Base-by-base conservation (phyloP, 768 basidiomycete genomes). In the Jaapia argillacea region DNA sequence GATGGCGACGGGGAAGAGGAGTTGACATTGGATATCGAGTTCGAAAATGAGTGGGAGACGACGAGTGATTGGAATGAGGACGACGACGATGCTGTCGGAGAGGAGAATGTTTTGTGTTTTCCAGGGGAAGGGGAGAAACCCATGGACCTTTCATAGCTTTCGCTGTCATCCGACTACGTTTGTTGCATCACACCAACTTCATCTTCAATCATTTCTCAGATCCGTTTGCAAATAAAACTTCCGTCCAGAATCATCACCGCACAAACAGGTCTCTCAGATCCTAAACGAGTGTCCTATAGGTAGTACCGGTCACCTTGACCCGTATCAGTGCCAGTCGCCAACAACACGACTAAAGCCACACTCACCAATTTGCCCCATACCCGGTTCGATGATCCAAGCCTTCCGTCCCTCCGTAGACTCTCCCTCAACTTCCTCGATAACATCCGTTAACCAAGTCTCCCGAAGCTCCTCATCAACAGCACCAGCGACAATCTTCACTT, bases 1-100 rank as follows among this genome's bases (percentile, higher is more conserved):
- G 57, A 70, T 2, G 64, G 57, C 12, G 72, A 74, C 41, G 75
- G 74, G 1, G 72, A 72, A 36, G 74, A 75, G 31, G 80, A 84
- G 56, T 51, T 79, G 27, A 66, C 78, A 16, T 63, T 83, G 36
- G 87, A 88, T 51, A 82, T 89, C 44, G 85, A 89, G 58, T 90
- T 89, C 53, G 86, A 90, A 54, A 87, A 88, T 48, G 85, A 85
- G 48, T 90, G 87, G 86, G 87, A 89, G 59, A 77, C 85, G 33
- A 86, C 83, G 41, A 88, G 86, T 51, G 85, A 88, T 62, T 89
- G 86, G 85, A 89, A 89, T 58, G 86, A 88, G 58, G 86, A 89
- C 49, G 86, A 89, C 52, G 79, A 81, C 2, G 85, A 89, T 46
- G 83, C 81, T 3, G 76, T 75, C 16, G 59, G 57, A 18, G 85